Conservation (phyloP, 164 flowering plant genomes). For the Piper longum region DNA sequence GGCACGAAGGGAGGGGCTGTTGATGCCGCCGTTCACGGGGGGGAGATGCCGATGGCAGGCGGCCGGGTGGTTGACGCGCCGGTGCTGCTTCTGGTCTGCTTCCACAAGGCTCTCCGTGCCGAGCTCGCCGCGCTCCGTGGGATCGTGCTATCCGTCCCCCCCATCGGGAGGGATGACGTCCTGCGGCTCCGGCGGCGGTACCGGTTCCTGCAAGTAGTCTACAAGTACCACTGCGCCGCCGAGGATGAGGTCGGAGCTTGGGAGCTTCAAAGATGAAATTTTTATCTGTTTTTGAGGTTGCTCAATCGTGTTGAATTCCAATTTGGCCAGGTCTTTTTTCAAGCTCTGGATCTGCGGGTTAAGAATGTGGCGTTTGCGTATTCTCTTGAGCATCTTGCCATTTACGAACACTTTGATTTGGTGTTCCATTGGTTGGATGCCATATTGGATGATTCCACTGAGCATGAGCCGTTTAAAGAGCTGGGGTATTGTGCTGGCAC, state of each 20-base stretch:
- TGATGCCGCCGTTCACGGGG: slow-evolving; percentile 12
- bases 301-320: neutral
- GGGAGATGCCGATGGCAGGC: slow-evolving; percentile 9
- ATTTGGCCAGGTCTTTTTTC: slow-evolving; percentile 54
- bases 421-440: slow-evolving; percentile 30
- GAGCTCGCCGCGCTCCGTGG: slow-evolving; percentile 39
- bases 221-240: slow-evolving; percentile 54
- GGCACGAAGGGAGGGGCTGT: slow-evolving; percentile 2
- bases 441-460: slow-evolving; percentile 17
- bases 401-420: slow-evolving; percentile 39
- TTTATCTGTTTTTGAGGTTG: neutral
- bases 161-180: slow-evolving; percentile 11
- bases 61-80: slow-evolving; percentile 42
- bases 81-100: slow-evolving; percentile 37
- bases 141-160: slow-evolving; percentile 14
- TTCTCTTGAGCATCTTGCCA: slow-evolving; percentile 55
- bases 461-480: slow-evolving; percentile 26
- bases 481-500: slow-evolving; percentile 38
- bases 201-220: slow-evolving; percentile 41
- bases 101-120: slow-evolving; percentile 55
- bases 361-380: slow-evolving; percentile 48
- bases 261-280: neutral
- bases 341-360: slow-evolving; percentile 38
- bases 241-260: slow-evolving; percentile 59
- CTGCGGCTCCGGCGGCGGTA: slow-evolving; percentile 27